These are phyloP conservation scores for Rhynchosporium secalis DNA, from an alignment of 2,329 filamentous ascomycete genomes.

Conservation along the genomic window DNA sequence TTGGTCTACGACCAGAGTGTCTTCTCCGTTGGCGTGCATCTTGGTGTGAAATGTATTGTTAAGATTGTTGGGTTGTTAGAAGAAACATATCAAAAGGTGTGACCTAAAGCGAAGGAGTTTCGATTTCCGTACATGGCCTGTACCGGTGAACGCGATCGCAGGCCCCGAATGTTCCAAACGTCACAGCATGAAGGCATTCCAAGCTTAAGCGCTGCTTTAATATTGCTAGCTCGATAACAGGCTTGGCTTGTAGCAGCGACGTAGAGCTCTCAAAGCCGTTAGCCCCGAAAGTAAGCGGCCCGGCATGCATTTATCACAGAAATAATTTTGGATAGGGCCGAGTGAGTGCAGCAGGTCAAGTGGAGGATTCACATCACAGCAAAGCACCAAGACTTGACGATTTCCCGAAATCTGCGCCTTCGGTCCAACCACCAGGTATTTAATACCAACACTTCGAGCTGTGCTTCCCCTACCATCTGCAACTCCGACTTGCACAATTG, in stretches of 20 bases:
- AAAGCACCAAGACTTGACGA: not conserved
- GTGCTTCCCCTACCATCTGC: not conserved
- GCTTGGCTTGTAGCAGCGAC: not conserved
- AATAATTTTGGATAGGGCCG: constrained; percentile 14
- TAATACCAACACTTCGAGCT: not conserved
- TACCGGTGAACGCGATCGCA: not conserved
- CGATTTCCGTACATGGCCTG: no score
- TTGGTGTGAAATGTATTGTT: constrained; percentile 6
- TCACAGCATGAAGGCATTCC: constrained; percentile 12
- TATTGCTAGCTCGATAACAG: not conserved
- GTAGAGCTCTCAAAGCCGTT: not conserved
- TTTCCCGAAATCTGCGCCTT: not conserved
- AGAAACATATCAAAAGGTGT: no score
- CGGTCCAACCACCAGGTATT: not conserved
- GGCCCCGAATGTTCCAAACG: not conserved
- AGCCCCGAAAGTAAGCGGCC: constrained; percentile 3
- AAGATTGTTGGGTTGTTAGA: not conserved
- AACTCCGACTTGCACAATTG: not conserved
- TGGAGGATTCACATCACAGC: not conserved
- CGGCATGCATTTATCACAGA: constrained; percentile 2
- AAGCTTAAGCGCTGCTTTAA: not conserved
- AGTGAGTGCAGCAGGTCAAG: not conserved
- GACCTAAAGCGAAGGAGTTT: no score
- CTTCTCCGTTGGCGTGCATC: constrained; percentile 24
- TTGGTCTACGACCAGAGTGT: constrained; percentile 17